These are phyloP conservation scores for Aspergillus sp. DNA, from an alignment of 2,329 filamentous ascomycete species.

Conservation along the genomic window DNA sequence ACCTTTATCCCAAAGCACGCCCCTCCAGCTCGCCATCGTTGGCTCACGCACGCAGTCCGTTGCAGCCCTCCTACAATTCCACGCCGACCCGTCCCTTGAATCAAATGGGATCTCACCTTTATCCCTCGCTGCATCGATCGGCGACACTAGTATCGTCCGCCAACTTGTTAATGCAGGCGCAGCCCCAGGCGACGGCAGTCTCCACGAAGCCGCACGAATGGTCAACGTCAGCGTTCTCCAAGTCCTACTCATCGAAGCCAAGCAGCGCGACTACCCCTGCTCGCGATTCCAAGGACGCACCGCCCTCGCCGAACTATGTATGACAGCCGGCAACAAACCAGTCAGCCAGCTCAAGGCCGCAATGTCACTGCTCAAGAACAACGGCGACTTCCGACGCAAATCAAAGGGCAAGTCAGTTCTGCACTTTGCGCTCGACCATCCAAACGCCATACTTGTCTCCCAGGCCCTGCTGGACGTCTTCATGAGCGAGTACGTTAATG, in stretches of 20 bases:
- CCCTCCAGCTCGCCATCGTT: constrained; percentile 9
- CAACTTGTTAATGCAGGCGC: constrained; percentile 4
- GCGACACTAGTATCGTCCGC: neutral
- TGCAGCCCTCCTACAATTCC: neutral
- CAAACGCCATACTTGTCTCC: constrained; percentile 1
- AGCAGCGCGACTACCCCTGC: constrained; percentile 9
- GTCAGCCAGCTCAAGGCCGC: constrained; percentile 8
- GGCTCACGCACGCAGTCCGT: neutral
- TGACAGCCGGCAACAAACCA: neutral
- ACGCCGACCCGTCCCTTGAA: constrained; percentile 5
- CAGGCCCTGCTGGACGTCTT: constrained; percentile 8
- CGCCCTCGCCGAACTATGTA: constrained; percentile 5
- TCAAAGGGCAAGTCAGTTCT: constrained; percentile 7
- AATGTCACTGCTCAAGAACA: neutral
- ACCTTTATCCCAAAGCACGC: constrained; percentile 1
- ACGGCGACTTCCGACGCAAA: constrained; percentile 6
- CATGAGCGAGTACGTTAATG: constrained; percentile 8
- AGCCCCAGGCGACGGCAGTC: constrained; percentile 1
- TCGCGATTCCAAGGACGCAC: constrained; percentile 7
- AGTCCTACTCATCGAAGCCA: neutral
- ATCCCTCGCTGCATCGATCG: neutral
- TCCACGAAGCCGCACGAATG: constrained; percentile 7
- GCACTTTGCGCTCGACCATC: constrained; percentile 7
- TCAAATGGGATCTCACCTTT: constrained; percentile 2
- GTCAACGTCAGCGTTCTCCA: constrained; percentile 7